Base-by-base conservation (phyloP, 768 basidiomycete genomes). In the Multifurca ochricompacta region DNA sequence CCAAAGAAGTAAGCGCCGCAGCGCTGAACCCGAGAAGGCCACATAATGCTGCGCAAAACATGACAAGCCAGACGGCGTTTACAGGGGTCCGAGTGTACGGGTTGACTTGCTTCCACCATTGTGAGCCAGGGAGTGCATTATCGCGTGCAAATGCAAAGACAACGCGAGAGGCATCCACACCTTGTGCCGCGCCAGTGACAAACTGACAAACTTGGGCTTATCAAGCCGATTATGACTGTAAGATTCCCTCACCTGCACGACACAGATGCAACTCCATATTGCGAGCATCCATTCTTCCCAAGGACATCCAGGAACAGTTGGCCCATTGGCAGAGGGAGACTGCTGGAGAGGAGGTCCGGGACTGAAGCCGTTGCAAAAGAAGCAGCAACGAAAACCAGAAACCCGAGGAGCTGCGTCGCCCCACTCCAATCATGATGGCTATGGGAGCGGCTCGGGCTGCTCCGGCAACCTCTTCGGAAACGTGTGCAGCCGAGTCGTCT, bases 401-500 rank as follows among this genome's bases (percentile, higher is more conserved):
- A 87, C 39, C 83, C 85, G 3, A 85, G 64, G 40, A 73, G 68
- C 34, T 81, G 76, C 2, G 84, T 85, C 4, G 69, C 75, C 16
- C 72, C 74, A 85, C 84, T 21, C 79, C 80, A 25, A 83, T 69
- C 43, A 87, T 67, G 59, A 87, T 87, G 0, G 85, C 84, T 41
- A 83, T 75, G 0, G 85, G 85, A 3, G 82, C 85, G 23, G 80
- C 78, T 49, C 72, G 70, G 9, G 77, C 77, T 11, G 84, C 85
- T 42, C 80, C 79, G 3, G 83, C 70, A 1, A 80, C 78, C 66
- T 87, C 85, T 68, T 87, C 85, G 18, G 84, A 78, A 42, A 87
- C 81, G 59, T 87, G 85, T 25, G 82, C 83, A 6, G 85, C 85
- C 32, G 85, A 87, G 62, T 87, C 85, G 58, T 87, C 85, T 86